Conservation (phyloP, 2,329 filamentous ascomycete species). For the Emericellopsis atlantica region DNA sequence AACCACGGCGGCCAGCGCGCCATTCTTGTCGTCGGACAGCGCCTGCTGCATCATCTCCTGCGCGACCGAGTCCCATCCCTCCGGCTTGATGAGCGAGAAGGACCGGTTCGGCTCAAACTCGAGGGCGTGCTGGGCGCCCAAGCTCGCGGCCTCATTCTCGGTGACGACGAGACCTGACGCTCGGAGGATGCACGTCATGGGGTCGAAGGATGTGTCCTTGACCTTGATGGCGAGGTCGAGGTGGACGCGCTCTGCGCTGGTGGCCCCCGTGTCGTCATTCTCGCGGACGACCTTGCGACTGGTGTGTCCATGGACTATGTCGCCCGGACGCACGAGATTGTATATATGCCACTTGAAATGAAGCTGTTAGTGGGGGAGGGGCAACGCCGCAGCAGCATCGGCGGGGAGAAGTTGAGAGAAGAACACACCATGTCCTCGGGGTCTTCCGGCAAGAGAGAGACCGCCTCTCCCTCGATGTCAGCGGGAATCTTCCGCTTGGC, state of each 20-base stretch:
- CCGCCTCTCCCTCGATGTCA: constrained; percentile 24
- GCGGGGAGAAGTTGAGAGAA: not conserved
- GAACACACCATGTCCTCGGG: constrained; percentile 31
- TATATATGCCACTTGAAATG: constrained; percentile 41
- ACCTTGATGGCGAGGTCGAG: constrained; percentile 44
- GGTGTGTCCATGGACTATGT: constrained; percentile 41
- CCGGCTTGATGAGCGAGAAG: constrained; percentile 78
- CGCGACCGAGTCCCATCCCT: constrained; percentile 88
- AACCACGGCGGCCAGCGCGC: constrained; percentile 78
- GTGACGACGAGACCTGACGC: constrained; percentile 40
- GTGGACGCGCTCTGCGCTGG: constrained; percentile 33
- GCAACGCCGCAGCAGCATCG: not conserved
- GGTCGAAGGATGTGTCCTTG: constrained; percentile 46
- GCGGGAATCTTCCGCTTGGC: constrained; percentile 22
- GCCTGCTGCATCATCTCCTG: constrained; percentile 67
- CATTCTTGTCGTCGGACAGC: constrained; percentile 64
- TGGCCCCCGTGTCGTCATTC: not conserved
- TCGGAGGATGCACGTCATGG: constrained; percentile 38
- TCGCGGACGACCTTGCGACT: constrained; percentile 38
- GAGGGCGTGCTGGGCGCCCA: constrained; percentile 47
- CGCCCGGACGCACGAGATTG: constrained; percentile 42
- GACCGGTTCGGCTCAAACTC: constrained; percentile 81
- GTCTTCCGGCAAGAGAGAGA: constrained; percentile 29
- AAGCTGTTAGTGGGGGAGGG: constrained; percentile 4
- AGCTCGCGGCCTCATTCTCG: constrained; percentile 38